Evolutionary conservation across 306 rosid genomes (phyloP).

Genomic region (Phaseolus lunatus): DNA sequence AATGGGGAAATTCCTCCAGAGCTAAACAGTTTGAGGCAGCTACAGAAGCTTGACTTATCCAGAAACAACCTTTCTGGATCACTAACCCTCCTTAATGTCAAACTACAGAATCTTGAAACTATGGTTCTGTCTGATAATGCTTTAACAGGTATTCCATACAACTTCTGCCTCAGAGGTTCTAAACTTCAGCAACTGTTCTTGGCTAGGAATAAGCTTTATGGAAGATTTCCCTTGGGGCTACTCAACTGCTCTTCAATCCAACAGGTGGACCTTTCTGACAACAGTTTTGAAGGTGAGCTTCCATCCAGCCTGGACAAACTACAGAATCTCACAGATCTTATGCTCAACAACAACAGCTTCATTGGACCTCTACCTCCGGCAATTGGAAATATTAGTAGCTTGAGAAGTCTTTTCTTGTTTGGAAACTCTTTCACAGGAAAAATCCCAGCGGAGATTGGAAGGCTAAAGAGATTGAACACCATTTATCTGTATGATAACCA

Average conservation of each 20-base stretch:
- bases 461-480: conserved; percentile 58
- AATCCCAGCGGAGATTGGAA: conserved; percentile 77
- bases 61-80: conserved; percentile 71
- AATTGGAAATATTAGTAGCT: conserved; percentile 70
- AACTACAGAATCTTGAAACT: conserved; percentile 54
- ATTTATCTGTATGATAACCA: conserved; percentile 85
- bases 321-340: conserved; percentile 67
- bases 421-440: conserved; percentile 67
- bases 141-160: conserved; percentile 67
- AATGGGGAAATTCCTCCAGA: conserved; percentile 67
- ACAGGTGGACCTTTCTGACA: conserved; percentile 79
- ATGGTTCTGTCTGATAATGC: conserved; percentile 76
- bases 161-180: conserved; percentile 64
- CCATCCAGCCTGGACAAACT: conserved; percentile 61
- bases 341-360: conserved; percentile 82
- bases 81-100: conserved; percentile 49
- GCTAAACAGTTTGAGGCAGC: conserved; percentile 64
- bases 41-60: conserved; percentile 76
- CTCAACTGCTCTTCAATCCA: conserved; percentile 70
- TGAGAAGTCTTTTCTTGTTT: conserved; percentile 64
- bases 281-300: conserved; percentile 67
- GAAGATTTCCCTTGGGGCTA: conserved; percentile 65
- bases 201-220: conserved; percentile 68
- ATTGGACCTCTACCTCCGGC: conserved; percentile 61
- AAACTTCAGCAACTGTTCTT: conserved; percentile 64